Conservation (phyloP, 345 rosid genomes). For the Acer campestre region DNA sequence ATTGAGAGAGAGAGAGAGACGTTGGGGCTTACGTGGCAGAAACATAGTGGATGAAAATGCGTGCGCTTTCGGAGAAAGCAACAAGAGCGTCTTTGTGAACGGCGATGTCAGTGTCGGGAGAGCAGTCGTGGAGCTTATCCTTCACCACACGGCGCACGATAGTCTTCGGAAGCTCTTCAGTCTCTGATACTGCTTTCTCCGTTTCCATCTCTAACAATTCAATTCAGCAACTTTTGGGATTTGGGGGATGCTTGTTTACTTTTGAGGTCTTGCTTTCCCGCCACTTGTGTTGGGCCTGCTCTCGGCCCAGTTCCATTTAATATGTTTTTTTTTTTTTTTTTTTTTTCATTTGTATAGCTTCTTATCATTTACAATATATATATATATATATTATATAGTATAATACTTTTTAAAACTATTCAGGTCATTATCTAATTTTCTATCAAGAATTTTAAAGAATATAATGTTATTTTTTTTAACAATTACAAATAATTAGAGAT, state of each 20-base stretch:
- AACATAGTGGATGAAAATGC: conserved; percentile 77
- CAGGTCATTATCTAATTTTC: too few species aligned
- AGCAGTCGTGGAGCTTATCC: conserved; percentile 74
- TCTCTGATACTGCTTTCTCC: conserved; percentile 58
- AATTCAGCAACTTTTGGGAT: too few species aligned
- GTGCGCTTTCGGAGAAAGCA: conserved; percentile 71
- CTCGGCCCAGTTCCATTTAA: background rate
- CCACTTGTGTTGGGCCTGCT: background rate
- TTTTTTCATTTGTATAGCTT: too few species aligned
- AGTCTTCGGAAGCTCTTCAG: conserved; percentile 83
- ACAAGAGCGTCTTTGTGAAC: conserved; percentile 64
- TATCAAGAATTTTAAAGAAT: too few species aligned
- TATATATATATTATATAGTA: too few species aligned
- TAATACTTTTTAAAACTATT: too few species aligned
- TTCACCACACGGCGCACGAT: conserved; percentile 91
- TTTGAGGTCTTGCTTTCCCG: background rate
- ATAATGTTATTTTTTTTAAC: too few species aligned
- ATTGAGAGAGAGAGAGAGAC: too few species aligned
- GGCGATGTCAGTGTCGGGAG: conserved; percentile 58
- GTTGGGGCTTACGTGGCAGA: conserved; percentile 55
- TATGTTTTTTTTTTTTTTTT: too few species aligned
- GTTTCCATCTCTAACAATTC: conserved; percentile 17
- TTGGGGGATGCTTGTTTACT: background rate
- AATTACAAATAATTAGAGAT: too few species aligned
- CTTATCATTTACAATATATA: too few species aligned